A percentile compares a stretch with the other conserved stretches of the same genome.
These are phyloP conservation scores for Ophiosphaerella korrae DNA, from an alignment of 2,329 filamentous ascomycete genomes.

Conservation along the genomic window DNA sequence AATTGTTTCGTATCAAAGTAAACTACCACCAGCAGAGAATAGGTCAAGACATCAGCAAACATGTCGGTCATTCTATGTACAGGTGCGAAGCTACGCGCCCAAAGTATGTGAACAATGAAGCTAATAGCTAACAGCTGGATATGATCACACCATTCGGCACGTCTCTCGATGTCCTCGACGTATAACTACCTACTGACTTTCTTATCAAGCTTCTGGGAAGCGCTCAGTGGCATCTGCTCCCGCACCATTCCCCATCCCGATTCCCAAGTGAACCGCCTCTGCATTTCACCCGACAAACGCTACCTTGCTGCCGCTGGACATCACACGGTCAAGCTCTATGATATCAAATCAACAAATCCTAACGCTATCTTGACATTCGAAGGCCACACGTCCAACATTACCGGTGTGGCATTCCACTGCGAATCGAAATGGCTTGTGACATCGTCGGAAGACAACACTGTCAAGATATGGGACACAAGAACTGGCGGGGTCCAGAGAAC, in stretches of 20 bases:
- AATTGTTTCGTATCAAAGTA: no score
- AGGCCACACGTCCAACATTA: slow-evolving; percentile 94
- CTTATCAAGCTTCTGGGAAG: slow-evolving; percentile 86
- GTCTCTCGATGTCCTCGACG: slow-evolving; percentile 11
- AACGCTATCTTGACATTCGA: slow-evolving; percentile 93
- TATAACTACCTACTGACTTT: slow-evolving; percentile 12
- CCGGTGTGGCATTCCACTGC: slow-evolving; percentile 95
- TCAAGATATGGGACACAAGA: slow-evolving; percentile 96
- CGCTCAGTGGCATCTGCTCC: slow-evolving; percentile 94
- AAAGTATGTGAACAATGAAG: slow-evolving; percentile 7
- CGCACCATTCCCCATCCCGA: slow-evolving; percentile 98
- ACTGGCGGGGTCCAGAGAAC: slow-evolving; percentile 86
- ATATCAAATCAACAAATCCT: slow-evolving; percentile 98
- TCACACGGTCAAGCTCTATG: slow-evolving; percentile 94
- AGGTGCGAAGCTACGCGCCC: slow-evolving; percentile 53
- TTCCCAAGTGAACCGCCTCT: slow-evolving; percentile 96
- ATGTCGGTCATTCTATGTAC: slow-evolving; percentile 74
- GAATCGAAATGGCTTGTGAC: slow-evolving; percentile 99
- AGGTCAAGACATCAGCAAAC: slow-evolving; percentile 1
- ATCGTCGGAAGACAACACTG: slow-evolving; percentile 92
- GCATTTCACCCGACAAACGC: slow-evolving; percentile 97
- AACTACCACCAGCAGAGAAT: no score
- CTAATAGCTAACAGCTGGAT: slow-evolving; percentile 62
- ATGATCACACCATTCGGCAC: slow-evolving; percentile 77
- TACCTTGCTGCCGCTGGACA: slow-evolving; percentile 82